phyloP scores from a whole-genome alignment of 225 moss, liverwort and hornwort species.

The Polytrichum commune region DNA sequence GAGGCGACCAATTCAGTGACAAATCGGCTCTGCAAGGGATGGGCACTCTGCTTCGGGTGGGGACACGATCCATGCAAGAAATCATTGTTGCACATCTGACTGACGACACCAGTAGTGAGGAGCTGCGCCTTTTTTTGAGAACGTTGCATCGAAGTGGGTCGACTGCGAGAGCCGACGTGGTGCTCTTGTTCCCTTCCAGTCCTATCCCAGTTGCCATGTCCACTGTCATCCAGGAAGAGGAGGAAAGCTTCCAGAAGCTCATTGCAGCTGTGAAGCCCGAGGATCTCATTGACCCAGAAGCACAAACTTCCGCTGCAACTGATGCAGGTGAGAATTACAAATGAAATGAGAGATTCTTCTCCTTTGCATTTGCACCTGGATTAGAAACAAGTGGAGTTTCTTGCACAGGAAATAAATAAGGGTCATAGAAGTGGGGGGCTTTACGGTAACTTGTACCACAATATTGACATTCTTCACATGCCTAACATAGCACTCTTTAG shows the following conservation, averaged over 20 bases:
- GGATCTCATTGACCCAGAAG: background rate
- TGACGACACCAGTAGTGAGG: conserved; percentile 40
- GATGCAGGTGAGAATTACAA: conserved; percentile 11
- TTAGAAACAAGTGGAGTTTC: too few relatives aligned
- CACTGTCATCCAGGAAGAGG: conserved; percentile 37
- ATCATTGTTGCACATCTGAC: conserved; percentile 41
- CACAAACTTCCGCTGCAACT: background rate
- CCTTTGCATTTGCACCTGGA: too few relatives aligned
- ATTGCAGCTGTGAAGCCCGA: conserved; percentile 12
- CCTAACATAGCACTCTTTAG: too few relatives aligned
- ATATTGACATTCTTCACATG: too few relatives aligned
- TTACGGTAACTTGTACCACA: too few relatives aligned
- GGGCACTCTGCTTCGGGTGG: conserved; percentile 35
- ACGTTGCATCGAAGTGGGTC: conserved; percentile 47
- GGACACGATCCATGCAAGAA: conserved; percentile 42
- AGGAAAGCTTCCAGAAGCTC: conserved; percentile 42
- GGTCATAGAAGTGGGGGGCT: too few relatives aligned
- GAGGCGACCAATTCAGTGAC: background rate
- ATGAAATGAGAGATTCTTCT: too few relatives aligned
- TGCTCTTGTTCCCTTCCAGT: conserved; percentile 37
- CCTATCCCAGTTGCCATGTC: conserved; percentile 29
- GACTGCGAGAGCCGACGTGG: conserved; percentile 35
- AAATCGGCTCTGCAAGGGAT: conserved; percentile 36
- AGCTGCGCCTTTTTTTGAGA: conserved; percentile 38
- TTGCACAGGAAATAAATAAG: too few relatives aligned